Evolutionary conservation across 495 filamentous ascomycete genomes (phyloP).

Genomic region (Wilcoxina mikolae): DNA sequence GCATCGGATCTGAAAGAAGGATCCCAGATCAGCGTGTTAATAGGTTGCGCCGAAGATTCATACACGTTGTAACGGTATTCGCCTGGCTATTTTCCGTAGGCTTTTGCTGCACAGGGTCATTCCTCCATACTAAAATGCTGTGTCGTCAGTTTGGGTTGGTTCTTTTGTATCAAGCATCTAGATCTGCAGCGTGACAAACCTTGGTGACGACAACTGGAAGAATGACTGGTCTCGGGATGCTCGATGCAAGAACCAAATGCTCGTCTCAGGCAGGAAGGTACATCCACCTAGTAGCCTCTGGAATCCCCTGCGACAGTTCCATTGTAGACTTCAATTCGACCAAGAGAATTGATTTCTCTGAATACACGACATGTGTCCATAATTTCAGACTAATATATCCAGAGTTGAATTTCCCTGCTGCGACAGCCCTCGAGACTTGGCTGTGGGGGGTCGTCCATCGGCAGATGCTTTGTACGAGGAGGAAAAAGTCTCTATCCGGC

Average conservation of each 20-base stretch:
- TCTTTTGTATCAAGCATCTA: no score
- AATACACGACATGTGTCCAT: background rate
- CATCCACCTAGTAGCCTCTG: background rate
- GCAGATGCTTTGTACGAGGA: background rate
- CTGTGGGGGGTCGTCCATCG: no score
- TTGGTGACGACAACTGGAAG: background rate
- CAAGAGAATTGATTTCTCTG: background rate
- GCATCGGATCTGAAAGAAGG: no score
- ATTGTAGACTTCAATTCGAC: background rate
- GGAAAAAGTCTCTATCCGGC: background rate
- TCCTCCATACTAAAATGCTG: no score
- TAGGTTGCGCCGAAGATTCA: no score
- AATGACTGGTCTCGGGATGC: background rate
- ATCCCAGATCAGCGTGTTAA: no score
- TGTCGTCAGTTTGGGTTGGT: no score
- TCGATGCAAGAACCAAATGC: background rate
- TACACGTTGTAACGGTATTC: no score
- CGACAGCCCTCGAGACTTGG: no score
- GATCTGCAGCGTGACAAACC: background rate
- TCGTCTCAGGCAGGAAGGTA: background rate
- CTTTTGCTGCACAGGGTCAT: no score
- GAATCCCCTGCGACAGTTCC: no score
- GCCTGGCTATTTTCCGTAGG: no score
- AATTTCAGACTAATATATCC: background rate
- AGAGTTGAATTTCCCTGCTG: background rate